Evolutionary conservation across 2,329 filamentous ascomycete genomes (phyloP).

Genomic region (Pseudocercospora cruenta): DNA sequence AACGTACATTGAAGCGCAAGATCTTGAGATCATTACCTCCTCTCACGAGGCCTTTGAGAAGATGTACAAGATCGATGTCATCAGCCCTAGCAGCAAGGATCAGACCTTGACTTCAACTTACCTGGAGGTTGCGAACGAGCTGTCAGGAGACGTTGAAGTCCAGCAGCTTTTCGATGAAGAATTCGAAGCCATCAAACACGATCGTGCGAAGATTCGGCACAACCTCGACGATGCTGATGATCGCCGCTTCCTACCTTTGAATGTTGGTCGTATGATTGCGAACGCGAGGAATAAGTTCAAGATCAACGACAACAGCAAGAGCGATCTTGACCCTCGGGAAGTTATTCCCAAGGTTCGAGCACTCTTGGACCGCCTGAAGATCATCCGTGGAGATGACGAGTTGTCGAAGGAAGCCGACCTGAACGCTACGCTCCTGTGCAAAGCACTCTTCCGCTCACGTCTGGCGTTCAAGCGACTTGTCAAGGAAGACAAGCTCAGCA

Average conservation of each 20-base stretch:
- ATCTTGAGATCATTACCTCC: slow-evolving; percentile 81
- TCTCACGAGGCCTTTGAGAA: slow-evolving; percentile 77
- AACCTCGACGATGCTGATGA: slow-evolving; percentile 74
- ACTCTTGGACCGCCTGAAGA: slow-evolving; percentile 74
- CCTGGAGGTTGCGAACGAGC: slow-evolving; percentile 83
- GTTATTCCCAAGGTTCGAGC: slow-evolving; percentile 79
- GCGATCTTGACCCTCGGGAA: slow-evolving; percentile 85
- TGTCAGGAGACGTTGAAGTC: slow-evolving; percentile 82
- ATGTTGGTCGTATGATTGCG: slow-evolving; percentile 87
- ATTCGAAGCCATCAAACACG: slow-evolving; percentile 75
- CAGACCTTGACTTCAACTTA: slow-evolving; percentile 67
- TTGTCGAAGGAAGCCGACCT: slow-evolving; percentile 85
- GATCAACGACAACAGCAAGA: slow-evolving; percentile 81
- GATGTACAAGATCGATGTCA: slow-evolving; percentile 84
- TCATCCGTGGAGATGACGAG: slow-evolving; percentile 81
- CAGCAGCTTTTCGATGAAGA: slow-evolving; percentile 88
- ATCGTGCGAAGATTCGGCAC: slow-evolving; percentile 76
- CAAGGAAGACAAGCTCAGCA: slow-evolving; percentile 81
- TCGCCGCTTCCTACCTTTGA: slow-evolving; percentile 88
- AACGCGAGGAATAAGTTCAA: slow-evolving; percentile 89
- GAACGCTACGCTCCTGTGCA: slow-evolving; percentile 89
- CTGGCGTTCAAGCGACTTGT: slow-evolving; percentile 93
- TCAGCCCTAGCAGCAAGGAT: slow-evolving; percentile 61
- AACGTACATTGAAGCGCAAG: slow-evolving; percentile 89
- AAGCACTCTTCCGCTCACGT: slow-evolving; percentile 84